phyloP scores from a whole-genome alignment of 2,329 filamentous ascomycete genomes.

The Diaporthe destruens region DNA sequence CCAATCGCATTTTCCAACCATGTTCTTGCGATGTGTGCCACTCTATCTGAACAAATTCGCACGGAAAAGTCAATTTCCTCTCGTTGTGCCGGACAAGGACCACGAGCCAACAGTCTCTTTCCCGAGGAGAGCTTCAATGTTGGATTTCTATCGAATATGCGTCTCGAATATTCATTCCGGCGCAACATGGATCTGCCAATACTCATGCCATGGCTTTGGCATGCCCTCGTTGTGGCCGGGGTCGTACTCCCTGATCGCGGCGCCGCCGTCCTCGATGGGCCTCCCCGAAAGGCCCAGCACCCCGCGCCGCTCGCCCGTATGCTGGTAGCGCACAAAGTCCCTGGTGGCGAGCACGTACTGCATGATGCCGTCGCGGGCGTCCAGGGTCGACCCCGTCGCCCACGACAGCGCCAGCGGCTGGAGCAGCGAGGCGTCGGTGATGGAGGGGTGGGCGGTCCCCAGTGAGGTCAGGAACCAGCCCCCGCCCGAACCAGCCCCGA shows the following conservation, averaged over 20 bases:
- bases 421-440: constrained; percentile 75
- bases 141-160: not conserved
- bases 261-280: constrained; percentile 4
- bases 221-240: constrained; percentile 30
- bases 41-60: not conserved
- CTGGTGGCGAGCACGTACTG: constrained; percentile 72
- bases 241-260: constrained; percentile 38
- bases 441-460: constrained; percentile 71
- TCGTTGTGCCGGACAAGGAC: not conserved
- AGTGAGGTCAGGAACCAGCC: constrained; percentile 68
- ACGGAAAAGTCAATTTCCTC: not conserved
- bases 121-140: no score
- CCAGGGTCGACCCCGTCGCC: constrained; percentile 71
- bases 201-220: constrained; percentile 36
- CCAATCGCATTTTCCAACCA: not conserved
- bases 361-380: constrained; percentile 66
- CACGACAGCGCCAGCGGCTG: constrained; percentile 71
- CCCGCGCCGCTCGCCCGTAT: constrained; percentile 27
- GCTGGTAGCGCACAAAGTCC: constrained; percentile 58
- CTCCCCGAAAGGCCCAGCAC: constrained; percentile 31
- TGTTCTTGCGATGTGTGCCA: not conserved
- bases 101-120: not conserved
- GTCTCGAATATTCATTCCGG: constrained; percentile 16
- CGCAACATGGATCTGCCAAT: constrained; percentile 41
- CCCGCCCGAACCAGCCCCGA: constrained; percentile 44